Evolutionary conservation across 495 filamentous ascomycete species (phyloP), one percentile per base, ranked within the genome.

Genomic region (Podospora australis): DNA sequence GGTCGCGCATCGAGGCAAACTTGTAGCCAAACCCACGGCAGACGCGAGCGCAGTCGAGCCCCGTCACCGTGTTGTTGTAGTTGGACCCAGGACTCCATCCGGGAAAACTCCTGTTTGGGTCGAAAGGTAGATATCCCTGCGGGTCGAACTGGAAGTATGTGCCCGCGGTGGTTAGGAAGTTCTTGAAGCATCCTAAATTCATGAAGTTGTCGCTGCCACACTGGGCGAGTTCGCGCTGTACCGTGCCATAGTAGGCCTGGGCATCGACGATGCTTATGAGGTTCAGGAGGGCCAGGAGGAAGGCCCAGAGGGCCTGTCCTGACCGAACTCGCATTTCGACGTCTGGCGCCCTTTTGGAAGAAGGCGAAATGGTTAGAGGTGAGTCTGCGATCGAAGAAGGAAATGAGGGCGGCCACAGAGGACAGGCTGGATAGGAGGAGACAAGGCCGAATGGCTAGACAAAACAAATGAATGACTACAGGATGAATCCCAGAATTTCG

Each of bases 11-110:
- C 19, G 53, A 43, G 11, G 62, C 11, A 22, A 47, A 65, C 36
- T 58, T 60, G 49, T 50, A 65, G 22, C 63, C 63, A 21, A 48
- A 52, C 5, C 44, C 55, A 28, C 62, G 48, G 48, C 63, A 65
- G 17, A 40, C 48, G 9, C 41, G 41, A 24, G 46, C 46, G 38
- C 63, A 66, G 50, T 50, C 42, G 30, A 60, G 43, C 6, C 54
- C 57, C 9, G 58, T 59, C 6, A 45, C 35, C 1, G 63, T 64
- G 29, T 43, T 50, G 52, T 64, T 57, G 36, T 42, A 51, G n/a
- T 20, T 10, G 9, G 45, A 49, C 32, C 55, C 55, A 8, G 39
- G 44, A 43, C 54, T 49, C 20, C 38, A 65, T 14, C 44, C 30
- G 30, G 55, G 54, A 17, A 50, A 62, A 13, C 49, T 53, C 24